phyloP scores from a whole-genome alignment of 257 asterid species.

The Forsythia suspensa region DNA sequence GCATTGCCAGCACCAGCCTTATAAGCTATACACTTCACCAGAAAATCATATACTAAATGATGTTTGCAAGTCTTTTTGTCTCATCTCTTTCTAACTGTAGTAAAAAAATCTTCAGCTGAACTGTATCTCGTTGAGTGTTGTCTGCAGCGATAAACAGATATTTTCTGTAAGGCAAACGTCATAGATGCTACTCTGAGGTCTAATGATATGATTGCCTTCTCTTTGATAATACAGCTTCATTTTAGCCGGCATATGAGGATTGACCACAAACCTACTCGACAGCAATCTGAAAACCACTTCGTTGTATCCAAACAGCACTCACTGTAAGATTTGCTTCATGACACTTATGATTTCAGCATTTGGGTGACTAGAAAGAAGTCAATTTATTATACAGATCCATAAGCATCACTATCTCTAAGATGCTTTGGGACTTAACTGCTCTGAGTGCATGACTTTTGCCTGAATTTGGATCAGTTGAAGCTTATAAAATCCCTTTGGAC shows the following conservation, averaged over 20 bases:
- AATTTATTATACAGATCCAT: too few relatives aligned
- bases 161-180: background rate
- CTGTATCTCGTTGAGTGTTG: background rate
- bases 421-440: background rate
- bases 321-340: conserved; percentile 23
- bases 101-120: background rate
- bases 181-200: background rate
- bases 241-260: conserved; percentile 51
- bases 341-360: background rate
- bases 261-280: conserved; percentile 33
- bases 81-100: background rate
- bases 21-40: too few relatives aligned
- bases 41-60: background rate
- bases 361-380: too few relatives aligned
- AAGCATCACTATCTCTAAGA: too few relatives aligned
- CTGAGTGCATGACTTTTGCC: background rate
- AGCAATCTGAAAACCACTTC: conserved; percentile 16
- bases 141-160: background rate
- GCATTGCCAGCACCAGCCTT: too few relatives aligned
- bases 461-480: too few relatives aligned
- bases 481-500: too few relatives aligned
- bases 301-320: conserved; percentile 23
- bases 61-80: background rate
- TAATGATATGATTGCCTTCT: background rate
- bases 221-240: conserved; percentile 43